A percentile compares a stretch with the other conserved stretches of the same genome.
Evolutionary conservation across 331 rosid genomes (phyloP).

Genomic region (Pyracantha coccinea): DNA sequence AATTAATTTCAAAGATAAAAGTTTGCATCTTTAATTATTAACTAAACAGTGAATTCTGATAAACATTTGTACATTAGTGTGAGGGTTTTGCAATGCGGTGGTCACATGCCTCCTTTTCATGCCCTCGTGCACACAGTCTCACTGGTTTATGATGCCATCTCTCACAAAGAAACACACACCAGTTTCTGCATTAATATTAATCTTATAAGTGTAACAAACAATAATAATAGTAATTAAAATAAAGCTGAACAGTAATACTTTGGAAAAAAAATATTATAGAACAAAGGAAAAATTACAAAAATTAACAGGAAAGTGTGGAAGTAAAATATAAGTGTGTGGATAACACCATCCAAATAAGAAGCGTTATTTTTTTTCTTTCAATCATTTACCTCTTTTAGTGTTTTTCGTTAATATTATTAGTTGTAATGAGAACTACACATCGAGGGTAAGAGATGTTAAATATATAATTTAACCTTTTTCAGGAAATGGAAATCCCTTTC

Average conservation of each 20-base stretch:
- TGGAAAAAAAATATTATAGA: not conserved
- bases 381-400: no score
- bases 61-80: not conserved
- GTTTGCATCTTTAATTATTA: not conserved
- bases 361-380: no score
- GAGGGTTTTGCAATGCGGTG: constrained; percentile 40
- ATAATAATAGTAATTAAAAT: no score
- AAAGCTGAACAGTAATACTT: not conserved
- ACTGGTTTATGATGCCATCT: constrained; percentile 7
- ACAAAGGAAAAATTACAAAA: no score
- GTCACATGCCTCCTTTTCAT: constrained; percentile 41
- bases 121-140: constrained; percentile 18
- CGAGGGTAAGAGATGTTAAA: no score
- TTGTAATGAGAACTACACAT: no score
- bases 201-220: not conserved
- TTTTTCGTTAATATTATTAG: no score
- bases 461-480: no score
- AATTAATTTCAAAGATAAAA: not conserved
- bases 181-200: not conserved
- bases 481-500: no score
- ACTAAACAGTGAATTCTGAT: not conserved
- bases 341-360: no score
- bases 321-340: no score
- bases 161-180: not conserved
- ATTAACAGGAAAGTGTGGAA: no score